These are phyloP conservation scores for Coleophoma eucalyptorum DNA, from an alignment of 2,329 filamentous ascomycete species.

Conservation along the genomic window DNA sequence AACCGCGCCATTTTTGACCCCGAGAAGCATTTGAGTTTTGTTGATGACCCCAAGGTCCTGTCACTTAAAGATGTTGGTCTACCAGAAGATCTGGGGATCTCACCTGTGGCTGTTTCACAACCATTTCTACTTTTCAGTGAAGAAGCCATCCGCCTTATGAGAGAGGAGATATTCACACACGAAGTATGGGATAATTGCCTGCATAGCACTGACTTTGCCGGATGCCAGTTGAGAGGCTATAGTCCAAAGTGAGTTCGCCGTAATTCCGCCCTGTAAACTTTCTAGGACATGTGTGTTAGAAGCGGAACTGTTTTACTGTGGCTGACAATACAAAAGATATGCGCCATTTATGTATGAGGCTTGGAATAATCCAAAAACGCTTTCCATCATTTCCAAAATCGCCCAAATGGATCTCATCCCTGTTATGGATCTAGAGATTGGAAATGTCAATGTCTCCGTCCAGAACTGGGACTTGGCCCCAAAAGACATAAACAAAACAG, in stretches of 20 bases:
- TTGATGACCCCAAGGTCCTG: constrained; percentile 40
- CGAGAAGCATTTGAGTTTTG: constrained; percentile 46
- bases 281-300: not conserved
- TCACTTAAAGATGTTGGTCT: constrained; percentile 57
- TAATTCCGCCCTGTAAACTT: not conserved
- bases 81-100: constrained; percentile 47
- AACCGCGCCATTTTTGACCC: not conserved
- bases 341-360: constrained; percentile 35
- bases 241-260: constrained; percentile 41
- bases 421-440: constrained; percentile 47
- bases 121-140: constrained; percentile 57
- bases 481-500: not conserved
- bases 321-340: not conserved
- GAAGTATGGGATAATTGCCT: constrained; percentile 48
- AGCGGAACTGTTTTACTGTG: not conserved
- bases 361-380: constrained; percentile 48
- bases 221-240: constrained; percentile 45
- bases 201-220: constrained; percentile 50
- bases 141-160: constrained; percentile 54
- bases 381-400: constrained; percentile 44
- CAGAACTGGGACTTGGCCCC: not conserved
- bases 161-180: constrained; percentile 51
- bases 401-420: constrained; percentile 51
- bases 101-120: constrained; percentile 54
- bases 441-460: constrained; percentile 47